phyloP scores from a whole-genome alignment of 2,329 filamentous ascomycete species.

The Cercospora nicotianae region DNA sequence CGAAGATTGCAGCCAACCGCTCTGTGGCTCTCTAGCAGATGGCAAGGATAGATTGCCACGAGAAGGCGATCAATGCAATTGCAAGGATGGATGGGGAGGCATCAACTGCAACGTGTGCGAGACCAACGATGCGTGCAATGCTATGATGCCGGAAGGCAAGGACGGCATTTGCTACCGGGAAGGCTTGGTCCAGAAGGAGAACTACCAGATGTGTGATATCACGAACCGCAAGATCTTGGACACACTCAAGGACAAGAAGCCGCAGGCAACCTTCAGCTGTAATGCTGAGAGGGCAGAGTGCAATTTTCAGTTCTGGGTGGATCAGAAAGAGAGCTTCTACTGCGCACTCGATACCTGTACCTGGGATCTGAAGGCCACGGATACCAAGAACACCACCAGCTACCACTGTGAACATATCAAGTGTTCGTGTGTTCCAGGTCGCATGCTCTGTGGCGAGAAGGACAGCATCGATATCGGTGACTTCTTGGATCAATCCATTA shows the following conservation, averaged over 20 bases:
- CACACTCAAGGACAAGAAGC: slow-evolving; percentile 78
- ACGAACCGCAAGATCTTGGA: slow-evolving; percentile 93
- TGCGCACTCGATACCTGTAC: slow-evolving; percentile 82
- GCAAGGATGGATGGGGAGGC: slow-evolving; percentile 89
- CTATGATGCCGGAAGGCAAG: slow-evolving; percentile 71
- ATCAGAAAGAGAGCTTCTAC: slow-evolving; percentile 91
- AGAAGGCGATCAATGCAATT: slow-evolving; percentile 70
- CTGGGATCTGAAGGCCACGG: slow-evolving; percentile 67
- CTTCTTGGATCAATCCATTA: slow-evolving; percentile 78
- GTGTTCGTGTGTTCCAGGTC: slow-evolving; percentile 83
- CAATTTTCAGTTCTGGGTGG: slow-evolving; percentile 99
- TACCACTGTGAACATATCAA: slow-evolving; percentile 83
- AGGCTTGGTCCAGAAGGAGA: slow-evolving; percentile 86
- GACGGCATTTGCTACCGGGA: slow-evolving; percentile 90
- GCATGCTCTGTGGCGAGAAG: slow-evolving; percentile 90
- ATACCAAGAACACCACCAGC: slow-evolving; percentile 73
- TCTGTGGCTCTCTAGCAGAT: slow-evolving; percentile 84
- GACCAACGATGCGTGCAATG: slow-evolving; percentile 77
- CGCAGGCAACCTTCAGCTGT: slow-evolving; percentile 94
- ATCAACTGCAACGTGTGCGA: slow-evolving; percentile 97
- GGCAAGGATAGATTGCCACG: slow-evolving; percentile 77
- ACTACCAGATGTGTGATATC: slow-evolving; percentile 97
- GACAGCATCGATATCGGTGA: slow-evolving; percentile 91
- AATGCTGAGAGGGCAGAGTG: slow-evolving; percentile 72
- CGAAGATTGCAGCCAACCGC: slow-evolving; percentile 85